These are phyloP conservation scores for Ophiostoma angusticollis DNA, from an alignment of 2,329 filamentous ascomycete species.

Conservation along the genomic window DNA sequence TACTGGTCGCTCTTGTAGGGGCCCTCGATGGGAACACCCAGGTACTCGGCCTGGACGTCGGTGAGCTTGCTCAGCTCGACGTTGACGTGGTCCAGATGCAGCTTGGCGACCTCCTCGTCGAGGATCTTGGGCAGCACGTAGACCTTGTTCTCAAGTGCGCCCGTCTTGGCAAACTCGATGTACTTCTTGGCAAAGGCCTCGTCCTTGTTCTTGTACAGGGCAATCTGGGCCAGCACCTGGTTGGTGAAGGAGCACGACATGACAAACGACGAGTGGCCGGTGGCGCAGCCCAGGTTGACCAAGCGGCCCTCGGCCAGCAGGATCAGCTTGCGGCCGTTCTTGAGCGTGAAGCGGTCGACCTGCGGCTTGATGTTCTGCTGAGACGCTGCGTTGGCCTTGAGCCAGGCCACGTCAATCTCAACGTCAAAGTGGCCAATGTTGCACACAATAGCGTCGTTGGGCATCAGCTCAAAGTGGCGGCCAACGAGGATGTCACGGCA, in stretches of 20 bases:
- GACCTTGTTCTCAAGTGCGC: conserved; percentile 83
- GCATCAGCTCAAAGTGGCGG: conserved; percentile 88
- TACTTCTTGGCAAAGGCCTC: conserved; percentile 84
- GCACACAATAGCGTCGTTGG: conserved; percentile 97
- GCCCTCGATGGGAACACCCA: conserved; percentile 71
- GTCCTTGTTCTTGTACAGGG: conserved; percentile 89
- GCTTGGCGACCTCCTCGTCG: conserved; percentile 93
- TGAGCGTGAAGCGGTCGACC: conserved; percentile 95
- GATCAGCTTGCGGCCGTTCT: conserved; percentile 91
- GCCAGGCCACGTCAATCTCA: conserved; percentile 98
- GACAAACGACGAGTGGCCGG: conserved; percentile 98
- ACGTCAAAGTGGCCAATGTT: conserved; percentile 99
- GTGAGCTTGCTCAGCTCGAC: conserved; percentile 83
- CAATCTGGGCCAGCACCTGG: conserved; percentile 98
- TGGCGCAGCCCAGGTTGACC: conserved; percentile 98
- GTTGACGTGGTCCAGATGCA: conserved; percentile 89
- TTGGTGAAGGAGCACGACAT: conserved; percentile 99
- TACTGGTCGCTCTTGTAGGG: conserved; percentile 96
- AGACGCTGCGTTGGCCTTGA: conserved; percentile 90
- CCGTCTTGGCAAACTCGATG: conserved; percentile 84
- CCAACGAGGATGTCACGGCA: conserved; percentile 95
- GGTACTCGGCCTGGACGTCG: conserved; percentile 83
- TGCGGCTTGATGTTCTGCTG: conserved; percentile 99
- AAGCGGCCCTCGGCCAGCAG: conserved; percentile 96
- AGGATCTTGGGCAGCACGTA: conserved; percentile 98